A percentile compares a stretch with the other conserved stretches of the same genome.
Conservation (phyloP, 2,329 filamentous ascomycete species). For the Pyrenophora tritici-repentis region DNA sequence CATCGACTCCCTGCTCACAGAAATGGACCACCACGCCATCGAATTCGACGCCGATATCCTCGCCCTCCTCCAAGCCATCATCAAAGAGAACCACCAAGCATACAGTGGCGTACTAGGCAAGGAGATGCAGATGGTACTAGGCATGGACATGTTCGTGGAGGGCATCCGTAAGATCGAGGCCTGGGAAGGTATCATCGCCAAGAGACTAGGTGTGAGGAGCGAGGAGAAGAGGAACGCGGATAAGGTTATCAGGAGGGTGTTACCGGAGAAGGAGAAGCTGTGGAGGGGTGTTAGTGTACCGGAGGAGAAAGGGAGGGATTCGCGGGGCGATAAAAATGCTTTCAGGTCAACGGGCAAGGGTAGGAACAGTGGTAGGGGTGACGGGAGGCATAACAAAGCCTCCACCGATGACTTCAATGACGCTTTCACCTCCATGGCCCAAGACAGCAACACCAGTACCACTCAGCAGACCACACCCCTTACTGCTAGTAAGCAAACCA, state of each 20-base stretch:
- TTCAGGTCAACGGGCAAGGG: too few relatives aligned
- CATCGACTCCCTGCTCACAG: slow-evolving; percentile 62
- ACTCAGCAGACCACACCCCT: too few relatives aligned
- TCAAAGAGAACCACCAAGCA: slow-evolving; percentile 32
- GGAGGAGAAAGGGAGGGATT: too few relatives aligned
- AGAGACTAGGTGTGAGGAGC: slow-evolving; percentile 32
- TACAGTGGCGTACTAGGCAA: slow-evolving; percentile 31
- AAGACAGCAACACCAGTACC: too few relatives aligned
- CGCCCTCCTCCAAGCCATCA: slow-evolving; percentile 44
- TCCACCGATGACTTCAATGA: too few relatives aligned
- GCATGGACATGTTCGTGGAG: slow-evolving; percentile 43
- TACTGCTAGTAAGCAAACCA: too few relatives aligned
- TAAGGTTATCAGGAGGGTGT: not conserved
- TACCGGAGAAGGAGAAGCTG: not conserved
- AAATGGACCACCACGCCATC: slow-evolving; percentile 69
- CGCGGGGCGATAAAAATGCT: too few relatives aligned
- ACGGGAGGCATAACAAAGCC: too few relatives aligned
- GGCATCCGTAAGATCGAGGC: slow-evolving; percentile 34
- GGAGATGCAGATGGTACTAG: slow-evolving; percentile 38
- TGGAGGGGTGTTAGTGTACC: not conserved
- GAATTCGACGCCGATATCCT: slow-evolving; percentile 59
- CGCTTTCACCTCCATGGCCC: too few relatives aligned
- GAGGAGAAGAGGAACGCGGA: slow-evolving; percentile 1
- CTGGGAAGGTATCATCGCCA: slow-evolving; percentile 39
- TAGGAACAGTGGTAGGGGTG: too few relatives aligned